Conservation (phyloP, 1,284 basidiomycete species). For the Rhodotorula sp. region DNA sequence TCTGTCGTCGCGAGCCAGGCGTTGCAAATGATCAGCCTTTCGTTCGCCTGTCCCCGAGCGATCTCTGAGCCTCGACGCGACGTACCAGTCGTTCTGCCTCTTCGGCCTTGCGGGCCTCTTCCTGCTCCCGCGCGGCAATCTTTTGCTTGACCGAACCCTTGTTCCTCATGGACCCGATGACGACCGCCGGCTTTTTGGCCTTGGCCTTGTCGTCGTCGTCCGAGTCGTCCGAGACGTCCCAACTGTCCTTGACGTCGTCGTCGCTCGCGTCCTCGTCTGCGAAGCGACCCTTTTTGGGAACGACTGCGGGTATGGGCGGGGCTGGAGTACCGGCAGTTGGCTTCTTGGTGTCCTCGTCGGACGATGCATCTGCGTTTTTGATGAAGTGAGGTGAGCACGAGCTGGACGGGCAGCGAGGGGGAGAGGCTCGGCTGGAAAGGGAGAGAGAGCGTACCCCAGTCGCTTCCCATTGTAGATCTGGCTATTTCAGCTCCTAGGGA, state of each 20-base stretch:
- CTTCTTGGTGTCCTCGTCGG: slow-evolving; percentile 49
- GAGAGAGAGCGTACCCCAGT: slow-evolving; percentile 19
- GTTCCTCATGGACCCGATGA: slow-evolving; percentile 59
- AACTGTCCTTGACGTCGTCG: slow-evolving; percentile 76
- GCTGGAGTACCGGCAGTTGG: slow-evolving; percentile 47
- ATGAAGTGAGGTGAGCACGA: background rate
- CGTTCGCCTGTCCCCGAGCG: no score
- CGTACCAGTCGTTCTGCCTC: slow-evolving; percentile 50
- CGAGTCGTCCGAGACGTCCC: slow-evolving; percentile 82
- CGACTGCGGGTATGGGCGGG: slow-evolving; percentile 47
- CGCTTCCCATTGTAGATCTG: slow-evolving; percentile 19
- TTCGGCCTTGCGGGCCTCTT: slow-evolving; percentile 53
- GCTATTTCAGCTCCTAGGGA: no score
- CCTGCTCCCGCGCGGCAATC: slow-evolving; percentile 77
- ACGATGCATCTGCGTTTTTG: slow-evolving; percentile 53
- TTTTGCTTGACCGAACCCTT: slow-evolving; percentile 86
- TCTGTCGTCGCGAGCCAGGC: background rate
- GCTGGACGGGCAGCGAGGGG: background rate
- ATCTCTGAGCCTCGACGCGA: slow-evolving; percentile 42
- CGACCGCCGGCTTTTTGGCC: slow-evolving; percentile 52
- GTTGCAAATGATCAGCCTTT: background rate
- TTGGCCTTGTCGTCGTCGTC: slow-evolving; percentile 61
- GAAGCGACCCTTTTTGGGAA: slow-evolving; percentile 62
- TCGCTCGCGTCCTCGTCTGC: slow-evolving; percentile 74
- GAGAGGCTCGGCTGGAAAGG: background rate